Evolutionary conservation across 441 rosid genomes (phyloP).

Genomic region (Populus hybrid): DNA sequence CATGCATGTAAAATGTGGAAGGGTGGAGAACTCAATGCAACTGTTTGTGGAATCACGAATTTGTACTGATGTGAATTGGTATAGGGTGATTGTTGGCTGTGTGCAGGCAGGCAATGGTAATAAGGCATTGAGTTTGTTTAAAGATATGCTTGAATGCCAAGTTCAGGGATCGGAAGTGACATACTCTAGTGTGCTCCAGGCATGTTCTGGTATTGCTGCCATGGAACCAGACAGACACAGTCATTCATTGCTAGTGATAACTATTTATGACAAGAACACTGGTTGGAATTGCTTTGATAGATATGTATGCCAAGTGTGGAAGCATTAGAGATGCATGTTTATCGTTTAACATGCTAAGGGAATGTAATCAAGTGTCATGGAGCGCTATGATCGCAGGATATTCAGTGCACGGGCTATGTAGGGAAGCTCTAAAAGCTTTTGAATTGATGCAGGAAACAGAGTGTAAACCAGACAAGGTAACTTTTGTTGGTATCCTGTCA

Average conservation of each 20-base stretch:
- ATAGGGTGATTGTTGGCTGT: constrained; percentile 78
- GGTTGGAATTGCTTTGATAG: constrained; percentile 74
- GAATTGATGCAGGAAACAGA: constrained; percentile 46
- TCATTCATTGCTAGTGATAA: constrained; percentile 61
- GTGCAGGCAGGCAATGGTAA: constrained; percentile 46
- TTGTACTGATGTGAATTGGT: constrained; percentile 74
- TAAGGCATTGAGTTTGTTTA: constrained; percentile 61
- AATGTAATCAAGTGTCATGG: constrained; percentile 63
- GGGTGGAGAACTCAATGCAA: constrained; percentile 51
- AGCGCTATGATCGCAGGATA: constrained; percentile 81
- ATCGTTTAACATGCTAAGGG: constrained; percentile 49
- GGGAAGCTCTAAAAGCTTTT: constrained; percentile 45
- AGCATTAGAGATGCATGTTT: constrained; percentile 51
- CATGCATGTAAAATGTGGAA: constrained; percentile 71
- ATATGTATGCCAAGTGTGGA: constrained; percentile 96
- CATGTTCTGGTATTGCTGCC: constrained; percentile 79
- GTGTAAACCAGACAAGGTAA: constrained; percentile 49
- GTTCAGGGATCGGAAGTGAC: constrained; percentile 73
- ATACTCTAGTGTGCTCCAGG: constrained; percentile 65
- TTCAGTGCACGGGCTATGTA: constrained; percentile 62
- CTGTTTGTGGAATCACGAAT: constrained; percentile 48
- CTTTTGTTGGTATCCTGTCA: constrained; percentile 63
- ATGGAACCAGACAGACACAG: constrained; percentile 68
- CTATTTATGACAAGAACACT: constrained; percentile 39
- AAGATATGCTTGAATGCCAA: constrained; percentile 48